Conservation (phyloP, 257 asterid species). For the Solanum clarkiae region DNA sequence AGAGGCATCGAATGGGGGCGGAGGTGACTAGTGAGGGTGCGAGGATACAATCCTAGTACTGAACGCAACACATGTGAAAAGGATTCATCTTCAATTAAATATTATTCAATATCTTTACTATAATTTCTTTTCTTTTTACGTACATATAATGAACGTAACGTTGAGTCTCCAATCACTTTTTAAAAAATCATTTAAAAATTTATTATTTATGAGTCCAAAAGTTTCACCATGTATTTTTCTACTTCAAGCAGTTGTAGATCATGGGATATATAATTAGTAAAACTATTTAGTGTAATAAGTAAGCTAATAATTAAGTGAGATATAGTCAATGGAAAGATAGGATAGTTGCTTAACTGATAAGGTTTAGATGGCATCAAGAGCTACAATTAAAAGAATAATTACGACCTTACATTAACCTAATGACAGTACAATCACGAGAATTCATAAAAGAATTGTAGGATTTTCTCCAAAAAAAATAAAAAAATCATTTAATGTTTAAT, state of each 20-base stretch:
- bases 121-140: no score
- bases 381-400: background rate
- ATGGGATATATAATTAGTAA: background rate
- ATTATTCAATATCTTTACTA: no score
- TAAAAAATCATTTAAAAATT: no score
- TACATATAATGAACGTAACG: no score
- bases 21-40: no score
- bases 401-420: background rate
- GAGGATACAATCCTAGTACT: background rate
- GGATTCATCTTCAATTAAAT: no score
- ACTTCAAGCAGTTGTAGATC: background rate
- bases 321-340: background rate
- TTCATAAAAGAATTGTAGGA: background rate
- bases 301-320: background rate
- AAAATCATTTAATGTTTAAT: background rate
- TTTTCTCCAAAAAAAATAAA: background rate
- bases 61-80: background rate
- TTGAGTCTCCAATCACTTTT: no score
- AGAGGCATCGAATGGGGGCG: background rate
- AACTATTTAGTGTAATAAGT: background rate
- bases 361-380: background rate
- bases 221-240: background rate
- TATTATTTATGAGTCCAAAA: background rate
- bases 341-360: background rate
- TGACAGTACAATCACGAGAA: background rate